Conservation (phyloP, 805 yeast genomes). For the Saturnispora ahearnii region DNA sequence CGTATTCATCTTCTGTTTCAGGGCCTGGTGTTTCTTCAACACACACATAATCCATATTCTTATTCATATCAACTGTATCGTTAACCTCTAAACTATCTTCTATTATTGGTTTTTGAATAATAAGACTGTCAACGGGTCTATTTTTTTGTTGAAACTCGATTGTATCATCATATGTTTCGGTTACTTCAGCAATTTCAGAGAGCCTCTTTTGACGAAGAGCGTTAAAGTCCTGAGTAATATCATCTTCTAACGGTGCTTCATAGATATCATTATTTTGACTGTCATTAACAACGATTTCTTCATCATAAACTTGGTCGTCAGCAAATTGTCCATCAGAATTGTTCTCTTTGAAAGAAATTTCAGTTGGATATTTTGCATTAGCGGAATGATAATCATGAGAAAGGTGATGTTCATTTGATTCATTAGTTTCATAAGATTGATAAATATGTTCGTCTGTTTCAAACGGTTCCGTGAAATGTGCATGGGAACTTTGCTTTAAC, state of each 20-base stretch:
- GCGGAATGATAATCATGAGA: conserved; percentile 5
- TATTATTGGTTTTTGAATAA: not conserved
- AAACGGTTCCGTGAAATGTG: not conserved
- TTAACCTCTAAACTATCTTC: not conserved
- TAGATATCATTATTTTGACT: conserved; percentile 1
- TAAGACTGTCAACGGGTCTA: not conserved
- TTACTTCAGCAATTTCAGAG: conserved; percentile 13
- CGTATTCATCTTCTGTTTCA: conserved; percentile 8
- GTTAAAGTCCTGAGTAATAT: conserved; percentile 1
- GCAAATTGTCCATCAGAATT: not conserved
- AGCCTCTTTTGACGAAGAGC: conserved; percentile 7
- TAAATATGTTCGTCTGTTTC: not conserved
- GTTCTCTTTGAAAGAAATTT: not conserved
- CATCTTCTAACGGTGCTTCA: conserved; percentile 3
- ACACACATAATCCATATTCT: not conserved
- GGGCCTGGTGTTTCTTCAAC: not conserved
- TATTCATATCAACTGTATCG: not conserved
- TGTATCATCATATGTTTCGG: conserved; percentile 12
- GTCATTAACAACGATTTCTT: not conserved
- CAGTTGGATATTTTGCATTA: conserved; percentile 1
- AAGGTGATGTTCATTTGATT: not conserved
- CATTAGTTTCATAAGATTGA: not conserved
- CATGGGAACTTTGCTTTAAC: not conserved
- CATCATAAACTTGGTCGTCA: conserved; percentile 6
- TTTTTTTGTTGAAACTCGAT: not conserved